Percentiles rank a stretch among this genome's conserved stretches.
These are phyloP conservation scores for Monilinia fructigena DNA, from an alignment of 2,329 filamentous ascomycete species.

Conservation along the genomic window DNA sequence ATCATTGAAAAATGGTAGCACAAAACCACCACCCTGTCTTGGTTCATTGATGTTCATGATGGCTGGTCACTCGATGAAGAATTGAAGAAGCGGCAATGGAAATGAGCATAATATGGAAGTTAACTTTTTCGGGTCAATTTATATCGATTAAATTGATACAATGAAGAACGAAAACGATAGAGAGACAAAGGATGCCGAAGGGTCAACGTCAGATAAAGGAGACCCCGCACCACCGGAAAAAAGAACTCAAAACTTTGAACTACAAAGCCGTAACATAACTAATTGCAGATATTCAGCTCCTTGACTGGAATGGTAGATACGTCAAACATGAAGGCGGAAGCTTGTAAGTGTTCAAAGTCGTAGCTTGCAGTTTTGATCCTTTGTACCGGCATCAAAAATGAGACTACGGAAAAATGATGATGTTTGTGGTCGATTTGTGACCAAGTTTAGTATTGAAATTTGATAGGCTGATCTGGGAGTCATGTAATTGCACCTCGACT, in stretches of 20 bases:
- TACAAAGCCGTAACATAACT: conserved; percentile 7
- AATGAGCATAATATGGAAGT: background rate
- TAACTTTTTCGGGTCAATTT: background rate
- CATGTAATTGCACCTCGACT: background rate
- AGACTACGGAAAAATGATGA: background rate
- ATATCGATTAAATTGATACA: background rate
- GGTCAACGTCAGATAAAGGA: background rate
- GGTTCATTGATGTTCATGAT: conserved; percentile 35
- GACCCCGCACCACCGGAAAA: background rate
- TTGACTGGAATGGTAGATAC: background rate
- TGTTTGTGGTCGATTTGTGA: background rate
- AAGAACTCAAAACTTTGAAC: background rate
- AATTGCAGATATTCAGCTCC: background rate
- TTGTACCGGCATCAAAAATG: background rate
- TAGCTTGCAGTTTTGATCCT: background rate
- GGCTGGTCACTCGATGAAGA: conserved; percentile 22
- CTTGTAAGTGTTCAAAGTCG: background rate
- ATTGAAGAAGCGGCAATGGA: background rate
- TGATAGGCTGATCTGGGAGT: background rate
- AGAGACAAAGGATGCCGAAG: background rate
- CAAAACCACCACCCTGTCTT: conserved; percentile 28
- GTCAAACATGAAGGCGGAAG: background rate
- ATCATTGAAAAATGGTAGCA: conserved; percentile 31
- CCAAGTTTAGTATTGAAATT: background rate
- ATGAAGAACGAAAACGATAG: background rate